A percentile compares a stretch with the other conserved stretches of the same genome.
phyloP scores from a whole-genome alignment of 768 basidiomycete species.

The Pleurotus sapidus region DNA sequence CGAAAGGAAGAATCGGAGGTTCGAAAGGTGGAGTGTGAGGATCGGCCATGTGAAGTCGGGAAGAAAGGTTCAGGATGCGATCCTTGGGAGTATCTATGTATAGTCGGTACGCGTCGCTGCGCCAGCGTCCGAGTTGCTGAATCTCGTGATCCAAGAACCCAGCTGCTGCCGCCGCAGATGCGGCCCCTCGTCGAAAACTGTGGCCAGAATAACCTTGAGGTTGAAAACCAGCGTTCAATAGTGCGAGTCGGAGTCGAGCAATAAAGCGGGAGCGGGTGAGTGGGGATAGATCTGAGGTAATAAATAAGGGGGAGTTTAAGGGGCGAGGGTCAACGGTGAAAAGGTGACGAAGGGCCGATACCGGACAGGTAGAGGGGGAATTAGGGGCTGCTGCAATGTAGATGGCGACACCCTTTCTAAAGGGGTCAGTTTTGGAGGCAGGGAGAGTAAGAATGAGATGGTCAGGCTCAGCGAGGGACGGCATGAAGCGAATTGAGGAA shows the following conservation, averaged over 20 bases:
- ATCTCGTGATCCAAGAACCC: conserved; percentile 31
- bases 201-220: conserved; percentile 18
- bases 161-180: conserved; percentile 24
- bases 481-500: conserved; percentile 21
- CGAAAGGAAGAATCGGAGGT: neutral
- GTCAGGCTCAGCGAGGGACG: conserved; percentile 17
- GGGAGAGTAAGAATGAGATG: conserved; percentile 24
- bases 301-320: neutral
- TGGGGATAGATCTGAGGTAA: neutral
- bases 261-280: neutral
- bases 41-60: neutral
- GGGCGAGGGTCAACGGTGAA: neutral
- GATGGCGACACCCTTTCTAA: conserved; percentile 22
- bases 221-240: neutral
- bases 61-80: conserved; percentile 15
- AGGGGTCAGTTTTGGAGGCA: conserved; percentile 35
- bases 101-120: conserved; percentile 33
- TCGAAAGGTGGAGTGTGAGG: neutral
- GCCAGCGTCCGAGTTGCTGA: conserved; percentile 34
- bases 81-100: conserved; percentile 27
- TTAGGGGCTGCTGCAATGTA: neutral
- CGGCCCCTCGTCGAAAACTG: conserved; percentile 25
- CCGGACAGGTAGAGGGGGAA: neutral
- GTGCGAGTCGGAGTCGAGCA: neutral
- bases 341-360: neutral